A percentile compares a stretch with the other conserved stretches of the same genome.
Conservation (phyloP, 352 stramenopile species). For the Paralagenidium karlingii region DNA sequence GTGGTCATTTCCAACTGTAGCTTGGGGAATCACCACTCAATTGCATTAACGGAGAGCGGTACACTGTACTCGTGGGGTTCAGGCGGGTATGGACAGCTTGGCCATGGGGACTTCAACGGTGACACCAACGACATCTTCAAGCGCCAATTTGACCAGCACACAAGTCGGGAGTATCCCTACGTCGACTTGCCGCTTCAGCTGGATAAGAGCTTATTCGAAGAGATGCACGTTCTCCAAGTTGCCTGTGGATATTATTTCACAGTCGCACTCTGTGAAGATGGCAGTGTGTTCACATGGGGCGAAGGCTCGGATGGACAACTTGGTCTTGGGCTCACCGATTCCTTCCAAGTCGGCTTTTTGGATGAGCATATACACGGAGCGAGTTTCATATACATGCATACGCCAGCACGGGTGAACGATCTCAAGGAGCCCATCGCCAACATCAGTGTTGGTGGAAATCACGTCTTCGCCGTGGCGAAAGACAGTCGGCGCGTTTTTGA, state of each 20-base stretch:
- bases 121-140: constrained; percentile 40
- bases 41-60: constrained; percentile 42
- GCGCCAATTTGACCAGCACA: constrained; percentile 53
- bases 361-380: constrained; percentile 56
- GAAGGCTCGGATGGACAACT: constrained; percentile 53
- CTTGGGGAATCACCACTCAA: constrained; percentile 50
- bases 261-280: constrained; percentile 2
- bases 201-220: constrained; percentile 57
- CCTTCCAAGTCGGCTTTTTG: constrained; percentile 51
- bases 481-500: constrained; percentile 39
- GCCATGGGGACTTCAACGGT: constrained; percentile 42
- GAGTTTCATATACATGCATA: constrained; percentile 66
- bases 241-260: constrained; percentile 7
- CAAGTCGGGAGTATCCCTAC: constrained; percentile 42
- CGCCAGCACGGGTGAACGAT: constrained; percentile 34
- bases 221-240: too few relatives aligned
- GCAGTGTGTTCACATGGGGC: constrained; percentile 6
- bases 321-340: constrained; percentile 43
- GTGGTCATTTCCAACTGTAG: constrained; percentile 25
- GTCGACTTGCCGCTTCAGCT: constrained; percentile 57
- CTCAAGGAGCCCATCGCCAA: constrained; percentile 40
- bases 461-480: constrained; percentile 44
- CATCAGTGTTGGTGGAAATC: constrained; percentile 48
- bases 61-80: constrained; percentile 61
- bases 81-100: constrained; percentile 51